These are phyloP conservation scores for Lactarius trivialis DNA, from an alignment of 768 basidiomycete species.

Conservation along the genomic window DNA sequence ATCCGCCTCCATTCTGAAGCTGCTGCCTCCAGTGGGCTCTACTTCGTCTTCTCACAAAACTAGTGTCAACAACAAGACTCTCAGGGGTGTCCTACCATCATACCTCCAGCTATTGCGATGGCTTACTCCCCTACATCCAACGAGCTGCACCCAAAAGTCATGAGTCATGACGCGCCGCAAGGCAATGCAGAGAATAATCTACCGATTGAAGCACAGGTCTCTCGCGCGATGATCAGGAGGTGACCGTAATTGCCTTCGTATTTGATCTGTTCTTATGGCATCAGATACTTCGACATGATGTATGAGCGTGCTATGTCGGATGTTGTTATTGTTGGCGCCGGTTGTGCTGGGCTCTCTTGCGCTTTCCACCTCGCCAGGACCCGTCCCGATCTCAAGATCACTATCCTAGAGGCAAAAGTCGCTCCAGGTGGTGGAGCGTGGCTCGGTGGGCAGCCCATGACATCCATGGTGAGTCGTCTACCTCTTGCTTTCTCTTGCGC, in stretches of 20 bases:
- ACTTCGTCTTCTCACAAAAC: background rate
- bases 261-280: background rate
- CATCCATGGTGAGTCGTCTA: constrained; percentile 51
- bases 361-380: constrained; percentile 65
- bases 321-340: constrained; percentile 71
- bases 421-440: constrained; percentile 65
- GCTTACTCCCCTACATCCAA: constrained; percentile 26
- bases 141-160: constrained; percentile 24
- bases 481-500: no score
- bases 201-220: constrained; percentile 71
- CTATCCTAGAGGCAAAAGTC: constrained; percentile 72
- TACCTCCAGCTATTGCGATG: constrained; percentile 35
- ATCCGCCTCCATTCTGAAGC: background rate
- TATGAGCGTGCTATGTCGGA: constrained; percentile 71
- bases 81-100: constrained; percentile 20
- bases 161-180: constrained; percentile 37
- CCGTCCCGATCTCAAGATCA: constrained; percentile 60
- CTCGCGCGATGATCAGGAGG: constrained; percentile 72
- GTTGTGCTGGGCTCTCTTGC: constrained; percentile 58
- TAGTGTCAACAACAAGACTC: no score
- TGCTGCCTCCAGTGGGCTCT: background rate
- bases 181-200: constrained; percentile 62
- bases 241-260: constrained; percentile 24
- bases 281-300: constrained; percentile 67
- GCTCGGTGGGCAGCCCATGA: constrained; percentile 76